phyloP scores from a whole-genome alignment of 208 protist species.

The Trypanosoma lewisi region DNA sequence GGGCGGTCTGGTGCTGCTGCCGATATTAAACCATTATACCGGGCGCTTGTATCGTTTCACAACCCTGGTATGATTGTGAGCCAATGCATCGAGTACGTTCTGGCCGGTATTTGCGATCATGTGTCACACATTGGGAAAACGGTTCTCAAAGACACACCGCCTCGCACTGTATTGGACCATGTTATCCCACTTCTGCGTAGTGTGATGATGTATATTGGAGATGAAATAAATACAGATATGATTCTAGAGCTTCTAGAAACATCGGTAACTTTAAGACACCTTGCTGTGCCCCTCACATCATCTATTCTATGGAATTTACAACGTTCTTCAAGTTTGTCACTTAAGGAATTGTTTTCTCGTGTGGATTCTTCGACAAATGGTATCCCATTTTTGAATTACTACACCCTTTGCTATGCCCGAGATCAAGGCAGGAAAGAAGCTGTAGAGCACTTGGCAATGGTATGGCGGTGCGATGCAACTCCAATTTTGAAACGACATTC shows the following conservation, averaged over 20 bases:
- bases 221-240: slow-evolving; percentile 81
- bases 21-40: slow-evolving; percentile 59
- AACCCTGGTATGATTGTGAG: slow-evolving; percentile 69
- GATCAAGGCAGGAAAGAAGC: slow-evolving; percentile 39
- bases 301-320: slow-evolving; percentile 39
- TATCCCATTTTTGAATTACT: slow-evolving; percentile 73
- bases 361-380: slow-evolving; percentile 58
- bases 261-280: slow-evolving; percentile 33
- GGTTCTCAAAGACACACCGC: slow-evolving; percentile 29
- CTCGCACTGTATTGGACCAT: slow-evolving; percentile 49
- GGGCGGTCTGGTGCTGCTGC: slow-evolving; percentile 35
- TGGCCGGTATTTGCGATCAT: slow-evolving; percentile 74
- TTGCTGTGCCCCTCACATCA: slow-evolving; percentile 45
- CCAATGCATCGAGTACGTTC: slow-evolving; percentile 61
- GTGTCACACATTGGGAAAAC: slow-evolving; percentile 26
- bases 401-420: slow-evolving; percentile 66
- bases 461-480: slow-evolving; percentile 59
- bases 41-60: slow-evolving; percentile 62
- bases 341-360: slow-evolving; percentile 60
- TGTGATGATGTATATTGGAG: slow-evolving; percentile 59
- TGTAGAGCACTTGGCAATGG: slow-evolving; percentile 62
- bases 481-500: slow-evolving; percentile 41
- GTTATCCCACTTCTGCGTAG: slow-evolving; percentile 54
- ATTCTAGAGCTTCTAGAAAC: slow-evolving; percentile 73
- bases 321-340: slow-evolving; percentile 27